A percentile compares a stretch with the other conserved stretches of the same genome.
Conservation (phyloP, 345 rosid genomes). For the Populus davidiana region DNA sequence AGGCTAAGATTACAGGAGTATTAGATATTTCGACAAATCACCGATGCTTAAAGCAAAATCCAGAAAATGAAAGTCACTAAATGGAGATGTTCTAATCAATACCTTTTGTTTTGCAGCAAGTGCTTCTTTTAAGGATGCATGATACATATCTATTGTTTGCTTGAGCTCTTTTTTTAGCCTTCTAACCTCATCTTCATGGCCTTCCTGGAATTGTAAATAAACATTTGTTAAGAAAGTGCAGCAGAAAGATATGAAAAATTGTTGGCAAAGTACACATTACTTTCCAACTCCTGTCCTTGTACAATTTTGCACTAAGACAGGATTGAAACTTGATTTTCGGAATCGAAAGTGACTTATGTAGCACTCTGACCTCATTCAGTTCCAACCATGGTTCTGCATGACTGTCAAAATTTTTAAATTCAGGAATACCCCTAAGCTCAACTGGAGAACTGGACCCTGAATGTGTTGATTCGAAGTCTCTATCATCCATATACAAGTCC, state of each 20-base stretch:
- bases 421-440: background rate
- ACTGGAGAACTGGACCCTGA: background rate
- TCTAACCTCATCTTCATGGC: constrained; percentile 36
- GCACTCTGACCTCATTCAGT: background rate
- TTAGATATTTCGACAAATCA: background rate
- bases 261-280: background rate
- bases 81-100: too few species aligned
- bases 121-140: constrained; percentile 25
- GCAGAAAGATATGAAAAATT: background rate
- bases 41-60: background rate
- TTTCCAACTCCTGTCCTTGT: background rate
- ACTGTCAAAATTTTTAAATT: background rate
- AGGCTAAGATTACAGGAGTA: too few species aligned
- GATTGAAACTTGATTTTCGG: background rate
- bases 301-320: background rate
- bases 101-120: constrained; percentile 21
- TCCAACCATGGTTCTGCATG: background rate
- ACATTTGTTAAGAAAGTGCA: background rate
- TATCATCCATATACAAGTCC: background rate
- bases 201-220: constrained; percentile 21
- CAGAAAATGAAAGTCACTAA: too few species aligned
- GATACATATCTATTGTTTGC: constrained; percentile 26
- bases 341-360: background rate
- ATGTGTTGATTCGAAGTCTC: background rate
- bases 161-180: constrained; percentile 24